Conservation (phyloP, 306 rosid genomes). For the Cucumis sativus region Cucumber_9930_V3 NC_026655.2:5703501-5704000, state of each 20-base stretch:
- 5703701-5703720: not conserved
- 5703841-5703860: not conserved
- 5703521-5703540: no score
- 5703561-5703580: no score
- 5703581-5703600: no score
- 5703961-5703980: not conserved
- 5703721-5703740: not conserved
- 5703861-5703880: not conserved
- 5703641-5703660: not conserved
- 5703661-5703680: not conserved
- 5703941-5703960: not conserved
- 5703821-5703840: not conserved
- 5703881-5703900: not conserved
- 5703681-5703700: not conserved
- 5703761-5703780: not conserved
- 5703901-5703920: not conserved
- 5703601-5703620: no score
- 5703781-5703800: not conserved
- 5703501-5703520: no score
- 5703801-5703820: not conserved
- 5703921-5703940: not conserved
- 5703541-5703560: no score
- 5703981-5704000: not conserved
- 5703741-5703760: not conserved
- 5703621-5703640: no score